Evolutionary conservation across 805 yeast genomes (phyloP), one percentile per base, ranked within the genome.

Genomic region (Yamadazyma philogaea): DNA sequence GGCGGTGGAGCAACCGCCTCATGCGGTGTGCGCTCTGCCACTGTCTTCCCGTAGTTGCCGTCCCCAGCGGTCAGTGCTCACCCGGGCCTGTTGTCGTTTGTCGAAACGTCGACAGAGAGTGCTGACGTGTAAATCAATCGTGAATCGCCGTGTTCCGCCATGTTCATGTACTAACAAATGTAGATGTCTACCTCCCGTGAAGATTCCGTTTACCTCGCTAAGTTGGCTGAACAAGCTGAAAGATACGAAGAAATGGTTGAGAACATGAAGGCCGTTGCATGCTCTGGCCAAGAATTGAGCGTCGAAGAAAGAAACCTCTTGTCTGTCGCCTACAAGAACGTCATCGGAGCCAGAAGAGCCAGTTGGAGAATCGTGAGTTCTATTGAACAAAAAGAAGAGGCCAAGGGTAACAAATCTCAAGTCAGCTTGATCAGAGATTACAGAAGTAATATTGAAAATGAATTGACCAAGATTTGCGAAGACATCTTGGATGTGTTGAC

Each of bases 191-290:
- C 79, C 68, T 78, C 91, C 63, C 95, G 97, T 78, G 98, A 93
- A 83, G 96, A 93, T 75, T 87, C 95, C 63, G 96, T 93, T 60
- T 91, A 90, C 74, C 82, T 93, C 64, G 98, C 98, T 70, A 91
- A 93, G 68, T 83, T 93, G 67, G 96, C 97, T 63, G 98, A 91
- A 75, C 97, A 91, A 77, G 97, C 98, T 63, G 99, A 93, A 77
- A 95, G 98, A 74, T 93, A 90, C 69, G 98, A 93, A 76, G 98
- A 91, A 76, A 89, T 87, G 97, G 98, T 91, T 59, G 96, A 88
- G 70, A 88, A 87, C 77, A 91, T 91, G 97, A 90, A 91, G 71
- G 84, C 87, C 42, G 98, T 93, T 61, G 98, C 97, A 57, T 84
- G 95, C 33, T 81, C 95, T 34, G 96, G 96, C 50, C 90, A 87